Evolutionary conservation across 2,329 filamentous ascomycete species (phyloP).

Genomic region (Purpureocillium takamizusanense): DNA sequence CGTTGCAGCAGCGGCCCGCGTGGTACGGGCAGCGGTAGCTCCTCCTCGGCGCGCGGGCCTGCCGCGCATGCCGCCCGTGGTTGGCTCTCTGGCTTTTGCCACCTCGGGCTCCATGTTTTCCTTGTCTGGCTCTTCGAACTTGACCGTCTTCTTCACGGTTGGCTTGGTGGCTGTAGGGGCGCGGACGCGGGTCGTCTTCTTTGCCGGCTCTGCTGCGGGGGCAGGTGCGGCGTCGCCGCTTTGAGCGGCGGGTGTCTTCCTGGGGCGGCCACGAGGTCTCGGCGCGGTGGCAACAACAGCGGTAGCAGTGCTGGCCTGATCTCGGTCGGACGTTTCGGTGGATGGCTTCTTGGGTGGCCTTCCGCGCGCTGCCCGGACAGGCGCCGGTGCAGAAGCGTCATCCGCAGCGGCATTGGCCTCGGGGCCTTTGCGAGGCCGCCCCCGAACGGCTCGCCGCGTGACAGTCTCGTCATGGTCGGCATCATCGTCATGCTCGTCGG

Average conservation of each 20-base stretch:
- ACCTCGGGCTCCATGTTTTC: slow-evolving; percentile 44
- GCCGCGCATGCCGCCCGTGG: slow-evolving; percentile 25
- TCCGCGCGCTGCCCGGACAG: slow-evolving; percentile 18
- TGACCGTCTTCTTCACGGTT: slow-evolving; percentile 50
- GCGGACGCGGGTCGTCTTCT: slow-evolving; percentile 20
- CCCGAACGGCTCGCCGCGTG: slow-evolving; percentile 30
- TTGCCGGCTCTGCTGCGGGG: slow-evolving; percentile 16
- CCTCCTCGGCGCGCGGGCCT: slow-evolving; percentile 34
- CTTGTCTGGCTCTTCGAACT: slow-evolving; percentile 56
- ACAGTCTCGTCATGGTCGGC: slow-evolving; percentile 20
- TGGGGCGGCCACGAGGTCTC: slow-evolving; percentile 31
- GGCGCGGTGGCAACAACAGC: slow-evolving; percentile 23
- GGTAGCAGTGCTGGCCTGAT: slow-evolving; percentile 10
- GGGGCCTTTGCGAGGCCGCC: slow-evolving; percentile 31
- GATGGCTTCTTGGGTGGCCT: slow-evolving; percentile 18
- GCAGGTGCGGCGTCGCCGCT: slow-evolving; percentile 13
- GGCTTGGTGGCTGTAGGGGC: slow-evolving; percentile 26
- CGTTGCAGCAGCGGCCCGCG: slow-evolving; percentile 21
- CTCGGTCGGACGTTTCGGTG: slow-evolving; percentile 12
- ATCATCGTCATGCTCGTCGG: slow-evolving; percentile 43
- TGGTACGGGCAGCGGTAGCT: slow-evolving; percentile 20
- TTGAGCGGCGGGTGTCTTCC: slow-evolving; percentile 21
- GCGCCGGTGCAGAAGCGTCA: slow-evolving; percentile 8
- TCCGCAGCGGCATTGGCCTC: slow-evolving; percentile 10
- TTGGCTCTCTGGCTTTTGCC: slow-evolving; percentile 24